Evolutionary conservation across 176 grass and related monocot species (phyloP).

Genomic region (Oryza meridionalis): DNA sequence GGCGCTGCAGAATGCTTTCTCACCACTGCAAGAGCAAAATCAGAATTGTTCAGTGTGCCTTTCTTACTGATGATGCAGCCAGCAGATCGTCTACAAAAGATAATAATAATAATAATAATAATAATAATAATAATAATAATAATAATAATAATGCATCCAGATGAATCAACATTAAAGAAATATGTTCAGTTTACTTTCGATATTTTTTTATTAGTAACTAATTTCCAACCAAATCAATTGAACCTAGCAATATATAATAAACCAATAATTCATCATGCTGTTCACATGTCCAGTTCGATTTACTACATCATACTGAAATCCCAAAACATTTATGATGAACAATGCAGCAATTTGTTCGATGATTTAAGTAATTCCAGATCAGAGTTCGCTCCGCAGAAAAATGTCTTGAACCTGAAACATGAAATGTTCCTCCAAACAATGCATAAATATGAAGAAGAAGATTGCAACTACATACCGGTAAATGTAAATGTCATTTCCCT

Average conservation of each 20-base stretch:
- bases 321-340: neutral
- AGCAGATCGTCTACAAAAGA: neutral
- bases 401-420: neutral
- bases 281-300: neutral
- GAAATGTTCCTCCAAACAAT: conserved; percentile 29
- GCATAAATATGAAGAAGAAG: neutral
- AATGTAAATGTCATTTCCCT: conserved; percentile 88
- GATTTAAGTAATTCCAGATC: neutral
- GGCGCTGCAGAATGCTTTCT: conserved; percentile 86
- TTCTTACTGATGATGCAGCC: conserved; percentile 14
- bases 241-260: neutral
- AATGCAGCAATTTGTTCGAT: neutral
- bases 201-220: neutral
- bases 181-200: neutral
- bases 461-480: conserved; percentile 63
- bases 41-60: neutral
- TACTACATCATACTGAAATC: neutral
- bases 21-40: conserved; percentile 53
- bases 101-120: neutral
- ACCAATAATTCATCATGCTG: neutral
- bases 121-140: neutral
- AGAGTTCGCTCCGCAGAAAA: neutral
- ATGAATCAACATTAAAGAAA: neutral
- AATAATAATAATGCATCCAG: neutral
- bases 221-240: neutral